Evolutionary conservation across 2,329 filamentous ascomycete species (phyloP).

Genomic region (Exophiala calicioides): DNA sequence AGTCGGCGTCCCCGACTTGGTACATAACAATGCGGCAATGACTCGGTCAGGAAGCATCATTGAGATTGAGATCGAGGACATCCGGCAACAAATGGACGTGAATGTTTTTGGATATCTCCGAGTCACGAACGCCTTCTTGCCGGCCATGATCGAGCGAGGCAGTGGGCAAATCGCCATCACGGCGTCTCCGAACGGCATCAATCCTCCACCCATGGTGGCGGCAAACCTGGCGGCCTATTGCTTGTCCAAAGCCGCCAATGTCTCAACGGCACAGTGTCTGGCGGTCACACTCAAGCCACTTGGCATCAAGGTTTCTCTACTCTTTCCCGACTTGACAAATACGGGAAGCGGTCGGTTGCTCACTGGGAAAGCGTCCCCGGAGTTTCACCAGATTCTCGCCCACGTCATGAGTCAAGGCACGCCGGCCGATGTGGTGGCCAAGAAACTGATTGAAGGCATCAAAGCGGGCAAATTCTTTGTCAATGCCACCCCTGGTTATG

Average conservation of each 20-base stretch:
- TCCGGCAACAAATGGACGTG: not conserved
- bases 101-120: slow-evolving; percentile 8
- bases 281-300: not conserved
- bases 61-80: not conserved
- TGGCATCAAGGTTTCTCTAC: slow-evolving; percentile 1
- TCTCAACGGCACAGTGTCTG: slow-evolving; percentile 3
- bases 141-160: not conserved
- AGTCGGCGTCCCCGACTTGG: slow-evolving; percentile 1
- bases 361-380: not conserved
- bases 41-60: not conserved
- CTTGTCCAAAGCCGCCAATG: slow-evolving; percentile 2
- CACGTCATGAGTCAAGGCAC: not conserved
- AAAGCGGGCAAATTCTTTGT: slow-evolving; percentile 1
- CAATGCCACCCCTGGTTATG: not conserved
- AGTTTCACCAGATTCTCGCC: not conserved
- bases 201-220: not conserved
- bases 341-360: not conserved
- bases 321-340: not conserved
- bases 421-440: not conserved
- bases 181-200: slow-evolving; percentile 2
- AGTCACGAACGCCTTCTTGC: slow-evolving; percentile 1
- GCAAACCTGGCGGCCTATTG: not conserved
- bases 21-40: slow-evolving; percentile 6
- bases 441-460: not conserved
- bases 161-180: slow-evolving; percentile 4